phyloP scores from a whole-genome alignment of 768 basidiomycete species.

The Leccinum uliginosum region DNA sequence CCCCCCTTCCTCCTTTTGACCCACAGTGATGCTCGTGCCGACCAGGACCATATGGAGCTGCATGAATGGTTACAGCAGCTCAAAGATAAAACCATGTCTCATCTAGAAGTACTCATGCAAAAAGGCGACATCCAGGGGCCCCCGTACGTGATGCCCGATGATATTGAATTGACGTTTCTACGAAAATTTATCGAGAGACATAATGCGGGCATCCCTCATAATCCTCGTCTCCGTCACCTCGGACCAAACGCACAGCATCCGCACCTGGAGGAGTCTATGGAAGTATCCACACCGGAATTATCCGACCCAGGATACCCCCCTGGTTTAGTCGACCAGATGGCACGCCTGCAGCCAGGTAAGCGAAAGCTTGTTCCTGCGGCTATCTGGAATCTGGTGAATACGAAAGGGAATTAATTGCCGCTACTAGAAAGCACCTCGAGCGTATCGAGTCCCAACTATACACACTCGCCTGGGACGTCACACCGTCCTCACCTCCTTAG shows the following conservation, averaged over 20 bases:
- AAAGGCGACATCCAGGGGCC: constrained; percentile 84
- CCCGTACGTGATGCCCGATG: constrained; percentile 77
- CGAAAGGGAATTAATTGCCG: background rate
- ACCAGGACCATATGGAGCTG: constrained; percentile 86
- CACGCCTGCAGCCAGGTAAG: constrained; percentile 33
- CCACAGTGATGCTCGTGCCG: constrained; percentile 61
- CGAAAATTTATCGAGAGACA: constrained; percentile 82
- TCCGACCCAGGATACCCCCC: constrained; percentile 32
- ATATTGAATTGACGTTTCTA: constrained; percentile 71
- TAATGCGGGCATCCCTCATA: constrained; percentile 69
- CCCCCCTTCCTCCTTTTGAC: no score
- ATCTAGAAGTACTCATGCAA: constrained; percentile 82
- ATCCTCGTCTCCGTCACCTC: constrained; percentile 68
- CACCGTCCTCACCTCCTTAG: constrained; percentile 36
- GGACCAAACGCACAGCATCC: constrained; percentile 29
- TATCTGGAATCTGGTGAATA: constrained; percentile 3
- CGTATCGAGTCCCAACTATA: constrained; percentile 30
- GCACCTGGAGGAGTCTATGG: constrained; percentile 33
- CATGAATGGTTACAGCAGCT: constrained; percentile 86
- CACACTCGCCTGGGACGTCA: constrained; percentile 29
- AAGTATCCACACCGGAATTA: constrained; percentile 31
- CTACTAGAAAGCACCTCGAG: constrained; percentile 26
- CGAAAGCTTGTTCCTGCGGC: background rate
- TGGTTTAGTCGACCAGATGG: constrained; percentile 31
- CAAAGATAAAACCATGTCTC: constrained; percentile 87